Conservation (phyloP, 2,329 filamentous ascomycete species). For the Teratosphaeria epicoccoides region DNA sequence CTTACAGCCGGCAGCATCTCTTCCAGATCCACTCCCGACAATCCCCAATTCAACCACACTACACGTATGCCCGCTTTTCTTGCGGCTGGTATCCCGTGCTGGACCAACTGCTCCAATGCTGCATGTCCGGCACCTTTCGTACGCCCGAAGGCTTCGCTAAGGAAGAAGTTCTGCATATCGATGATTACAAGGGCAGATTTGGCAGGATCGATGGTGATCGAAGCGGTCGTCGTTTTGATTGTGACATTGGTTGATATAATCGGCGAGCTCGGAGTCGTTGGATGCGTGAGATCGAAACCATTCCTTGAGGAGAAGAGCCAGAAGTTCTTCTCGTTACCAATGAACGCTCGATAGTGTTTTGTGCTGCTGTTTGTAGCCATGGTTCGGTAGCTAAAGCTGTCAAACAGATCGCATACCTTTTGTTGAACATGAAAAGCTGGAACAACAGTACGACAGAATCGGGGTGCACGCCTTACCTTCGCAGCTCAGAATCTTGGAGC, state of each 20-base stretch:
- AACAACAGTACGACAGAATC: background rate
- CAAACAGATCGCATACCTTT: background rate
- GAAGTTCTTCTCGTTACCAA: slow-evolving; percentile 33
- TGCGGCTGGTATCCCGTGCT: slow-evolving; percentile 38
- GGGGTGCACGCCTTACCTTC: no score
- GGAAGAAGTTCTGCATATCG: slow-evolving; percentile 26
- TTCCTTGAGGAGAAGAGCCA: slow-evolving; percentile 34
- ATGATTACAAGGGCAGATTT: slow-evolving; percentile 27
- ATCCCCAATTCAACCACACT: slow-evolving; percentile 49
- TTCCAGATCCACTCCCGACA: slow-evolving; percentile 42
- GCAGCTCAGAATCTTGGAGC: background rate
- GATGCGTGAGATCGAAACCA: slow-evolving; percentile 39
- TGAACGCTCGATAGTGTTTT: slow-evolving; percentile 19
- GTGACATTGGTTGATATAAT: slow-evolving; percentile 11
- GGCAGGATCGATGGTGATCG: slow-evolving; percentile 24
- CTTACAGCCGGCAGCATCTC: slow-evolving; percentile 41
- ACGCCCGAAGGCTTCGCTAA: slow-evolving; percentile 23
- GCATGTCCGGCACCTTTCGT: slow-evolving; percentile 30
- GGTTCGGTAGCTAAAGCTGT: background rate
- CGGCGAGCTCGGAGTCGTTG: slow-evolving; percentile 21
- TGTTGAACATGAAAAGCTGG: background rate
- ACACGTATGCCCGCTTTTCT: slow-evolving; percentile 41
- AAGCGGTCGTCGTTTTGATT: slow-evolving; percentile 19
- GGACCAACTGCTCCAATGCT: slow-evolving; percentile 33
- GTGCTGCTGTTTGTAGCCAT: slow-evolving; percentile 5